Conservation (phyloP, 148 eudicot species). For the Polygonum maritimum region DNA sequence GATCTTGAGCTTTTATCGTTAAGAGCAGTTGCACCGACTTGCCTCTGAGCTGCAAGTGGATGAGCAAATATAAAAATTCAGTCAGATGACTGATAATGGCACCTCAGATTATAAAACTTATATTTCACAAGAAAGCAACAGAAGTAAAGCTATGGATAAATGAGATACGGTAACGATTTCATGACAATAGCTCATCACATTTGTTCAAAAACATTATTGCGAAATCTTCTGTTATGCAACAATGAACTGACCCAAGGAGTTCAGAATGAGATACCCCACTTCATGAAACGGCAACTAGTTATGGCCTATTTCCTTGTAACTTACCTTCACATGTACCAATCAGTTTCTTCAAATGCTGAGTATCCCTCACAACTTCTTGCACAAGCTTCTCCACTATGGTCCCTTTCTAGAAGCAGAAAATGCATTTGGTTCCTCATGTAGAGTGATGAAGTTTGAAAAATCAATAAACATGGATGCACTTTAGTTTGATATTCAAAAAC, state of each 20-base stretch:
- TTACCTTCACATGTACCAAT: conserved; percentile 90
- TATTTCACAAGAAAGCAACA: too few species aligned
- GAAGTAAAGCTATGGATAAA: too few species aligned
- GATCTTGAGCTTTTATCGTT: conserved; percentile 97
- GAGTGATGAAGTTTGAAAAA: conserved; percentile 8
- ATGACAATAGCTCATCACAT: too few species aligned
- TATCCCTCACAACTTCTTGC: conserved; percentile 66
- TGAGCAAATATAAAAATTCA: too few species aligned
- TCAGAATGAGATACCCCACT: neutral
- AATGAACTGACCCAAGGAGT: too few species aligned
- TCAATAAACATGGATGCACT: neutral
- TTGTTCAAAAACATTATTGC: too few species aligned
- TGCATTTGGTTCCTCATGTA: conserved; percentile 1
- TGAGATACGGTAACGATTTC: too few species aligned
- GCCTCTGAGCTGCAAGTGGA: conserved; percentile 72
- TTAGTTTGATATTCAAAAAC: neutral
- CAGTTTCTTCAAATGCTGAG: conserved; percentile 58
- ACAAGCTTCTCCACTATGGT: conserved; percentile 76
- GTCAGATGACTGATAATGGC: too few species aligned
- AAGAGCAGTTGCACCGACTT: conserved; percentile 87
- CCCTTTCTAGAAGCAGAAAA: conserved; percentile 58
- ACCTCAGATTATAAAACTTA: too few species aligned
- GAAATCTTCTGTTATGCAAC: too few species aligned
- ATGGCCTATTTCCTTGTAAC: neutral
- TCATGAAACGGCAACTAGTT: neutral